Conservation (phyloP, 768 basidiomycete species). For the Amanita muscaria region DNA sequence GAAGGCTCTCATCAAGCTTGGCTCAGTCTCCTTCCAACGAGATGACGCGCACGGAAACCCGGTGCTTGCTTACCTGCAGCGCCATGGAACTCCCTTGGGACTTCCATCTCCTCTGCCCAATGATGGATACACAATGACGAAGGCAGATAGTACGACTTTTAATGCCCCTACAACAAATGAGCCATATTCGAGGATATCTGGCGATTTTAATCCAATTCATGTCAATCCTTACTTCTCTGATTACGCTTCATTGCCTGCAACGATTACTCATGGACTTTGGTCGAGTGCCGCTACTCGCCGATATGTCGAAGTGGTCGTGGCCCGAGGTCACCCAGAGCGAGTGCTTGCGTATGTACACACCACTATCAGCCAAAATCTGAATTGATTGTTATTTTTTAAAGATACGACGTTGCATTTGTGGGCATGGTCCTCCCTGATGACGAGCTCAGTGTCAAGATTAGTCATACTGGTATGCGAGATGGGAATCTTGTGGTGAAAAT, state of each 20-base stretch:
- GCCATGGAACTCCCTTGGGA: constrained; percentile 78
- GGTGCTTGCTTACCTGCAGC: constrained; percentile 85
- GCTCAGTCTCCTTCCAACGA: constrained; percentile 76
- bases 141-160: constrained; percentile 53
- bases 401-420: constrained; percentile 91
- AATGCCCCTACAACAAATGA: constrained; percentile 86
- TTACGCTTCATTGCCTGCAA: constrained; percentile 86
- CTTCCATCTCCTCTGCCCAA: constrained; percentile 68
- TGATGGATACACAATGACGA: constrained; percentile 81
- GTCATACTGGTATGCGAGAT: constrained; percentile 84
- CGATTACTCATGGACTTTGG: constrained; percentile 98
- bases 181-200: constrained; percentile 91
- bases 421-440: constrained; percentile 96
- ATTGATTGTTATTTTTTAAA: constrained; percentile 20
- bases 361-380: constrained; percentile 4
- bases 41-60: constrained; percentile 91
- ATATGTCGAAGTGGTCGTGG: constrained; percentile 89
- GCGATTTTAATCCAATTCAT: constrained; percentile 99
- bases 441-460: constrained; percentile 77
- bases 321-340: constrained; percentile 86
- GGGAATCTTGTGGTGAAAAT: constrained; percentile 91
- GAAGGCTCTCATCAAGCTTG: constrained; percentile 84
- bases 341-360: constrained; percentile 66
- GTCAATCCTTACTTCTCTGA: constrained; percentile 97
- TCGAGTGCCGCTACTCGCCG: constrained; percentile 90